phyloP scores from a whole-genome alignment of 2,329 filamentous ascomycete species.

The Fusarium sp. region DNA sequence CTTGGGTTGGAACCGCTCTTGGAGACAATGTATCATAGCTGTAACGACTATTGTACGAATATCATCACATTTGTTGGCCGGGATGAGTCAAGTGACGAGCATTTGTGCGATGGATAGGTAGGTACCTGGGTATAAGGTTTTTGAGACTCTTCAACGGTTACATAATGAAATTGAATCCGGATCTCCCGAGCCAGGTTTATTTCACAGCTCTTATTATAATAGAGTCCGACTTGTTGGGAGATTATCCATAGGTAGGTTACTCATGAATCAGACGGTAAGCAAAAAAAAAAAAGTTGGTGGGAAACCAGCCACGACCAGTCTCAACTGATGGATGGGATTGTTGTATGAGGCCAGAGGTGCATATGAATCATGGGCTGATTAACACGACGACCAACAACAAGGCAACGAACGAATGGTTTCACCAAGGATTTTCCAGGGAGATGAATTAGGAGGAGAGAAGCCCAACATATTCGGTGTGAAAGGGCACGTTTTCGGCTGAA shows the following conservation, averaged over 20 bases:
- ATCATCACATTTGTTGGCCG: background rate
- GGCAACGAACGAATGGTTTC: constrained; percentile 2
- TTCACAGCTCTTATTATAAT: background rate
- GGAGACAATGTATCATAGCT: constrained; percentile 14
- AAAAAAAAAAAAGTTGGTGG: background rate
- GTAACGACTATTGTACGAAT: constrained; percentile 15
- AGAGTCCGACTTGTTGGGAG: constrained; percentile 16
- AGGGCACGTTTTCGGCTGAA: background rate
- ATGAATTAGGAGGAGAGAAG: background rate
- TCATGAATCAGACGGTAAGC: background rate
- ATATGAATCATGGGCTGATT: constrained; percentile 29
- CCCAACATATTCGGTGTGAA: background rate
- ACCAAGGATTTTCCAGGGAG: background rate
- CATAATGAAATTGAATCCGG: background rate
- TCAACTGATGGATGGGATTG: background rate
- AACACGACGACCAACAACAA: constrained; percentile 8
- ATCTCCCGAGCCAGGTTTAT: background rate
- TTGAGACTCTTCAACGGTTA: background rate
- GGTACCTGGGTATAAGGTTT: too few relatives aligned
- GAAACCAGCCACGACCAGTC: constrained; percentile 6
- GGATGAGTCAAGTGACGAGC: background rate
- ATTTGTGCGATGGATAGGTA: background rate
- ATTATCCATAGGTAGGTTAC: background rate
- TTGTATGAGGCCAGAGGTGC: constrained; percentile 27
- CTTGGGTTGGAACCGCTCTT: background rate